Base-by-base conservation (phyloP, 352 stramenopile genomes). In the Globisporangium splendens region DNA sequence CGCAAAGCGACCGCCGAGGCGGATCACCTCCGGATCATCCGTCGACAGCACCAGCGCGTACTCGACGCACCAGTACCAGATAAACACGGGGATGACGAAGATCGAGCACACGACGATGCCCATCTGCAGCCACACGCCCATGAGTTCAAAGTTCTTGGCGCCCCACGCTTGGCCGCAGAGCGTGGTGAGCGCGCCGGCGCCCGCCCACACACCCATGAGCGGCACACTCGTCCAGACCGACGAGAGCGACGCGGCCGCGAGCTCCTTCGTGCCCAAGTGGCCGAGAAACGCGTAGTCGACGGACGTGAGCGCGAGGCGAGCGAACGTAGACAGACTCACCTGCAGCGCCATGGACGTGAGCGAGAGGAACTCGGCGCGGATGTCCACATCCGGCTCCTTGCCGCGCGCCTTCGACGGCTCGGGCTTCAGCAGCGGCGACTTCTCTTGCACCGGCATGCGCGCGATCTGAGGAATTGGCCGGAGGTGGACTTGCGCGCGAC, bases 241-340 rank as follows among this genome's bases (percentile, higher is more conserved):
- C 44, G 83, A 70, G 10, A 93, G 68, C 49, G 83, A 91, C 41
- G 83, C 83, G 13, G 83, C 83, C 22, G 83, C 83, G 39, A 93
- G 72, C 42, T 77, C 84, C 4, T 75, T 77, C 1, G 78, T 87
- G 50, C 79, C 81, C 22, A 91, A 43, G 28, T 93, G 81, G 2
- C 83, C 83, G 24, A 93, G 65, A 49, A 91, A 93, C 21, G 81
- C 83, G 46, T 70, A 86, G 73, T 93, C 83, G 20, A 93, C 79
- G 1, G 83, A 90, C 57, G 75, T 85, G 55, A 93, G 71, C 38
- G 77, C 81, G 59, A 93, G 88, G 0, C 83, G 77, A 18, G 81
- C 83, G 59, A 90, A 86, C 0, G 80, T 93, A 1, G 83, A 83
- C 20, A 93, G 67, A 44, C 73, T 88, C 22, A 93, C 83, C 60